A percentile compares a stretch with the other conserved stretches of the same genome.
These are phyloP conservation scores for Coniophora puteana DNA, from an alignment of 1,284 basidiomycete genomes.

Conservation along the genomic window DNA sequence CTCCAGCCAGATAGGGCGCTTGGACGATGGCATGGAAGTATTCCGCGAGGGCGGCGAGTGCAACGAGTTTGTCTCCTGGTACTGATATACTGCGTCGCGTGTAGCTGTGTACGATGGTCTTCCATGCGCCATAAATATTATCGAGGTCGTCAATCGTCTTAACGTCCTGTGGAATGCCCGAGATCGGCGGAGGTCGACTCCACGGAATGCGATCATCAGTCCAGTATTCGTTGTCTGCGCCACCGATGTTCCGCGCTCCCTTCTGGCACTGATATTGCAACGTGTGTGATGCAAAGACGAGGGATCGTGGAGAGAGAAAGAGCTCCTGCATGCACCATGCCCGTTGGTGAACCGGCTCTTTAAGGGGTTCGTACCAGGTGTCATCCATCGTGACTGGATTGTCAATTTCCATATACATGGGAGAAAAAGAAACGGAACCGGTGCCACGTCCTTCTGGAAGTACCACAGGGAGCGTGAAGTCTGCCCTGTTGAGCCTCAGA, in stretches of 20 bases:
- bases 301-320: constrained; percentile 2
- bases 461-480: constrained; percentile 3
- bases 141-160: background rate
- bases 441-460: constrained; percentile 4
- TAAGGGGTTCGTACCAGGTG: background rate
- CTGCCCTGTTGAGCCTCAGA: background rate
- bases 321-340: constrained; percentile 9
- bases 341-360: constrained; percentile 4
- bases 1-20: constrained; percentile 6
- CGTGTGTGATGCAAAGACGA: constrained; percentile 3
- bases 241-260: constrained; percentile 1
- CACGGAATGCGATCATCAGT: background rate
- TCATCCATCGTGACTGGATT: background rate
- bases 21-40: background rate
- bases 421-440: constrained; percentile 1
- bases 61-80: constrained; percentile 5
- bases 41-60: constrained; percentile 5
- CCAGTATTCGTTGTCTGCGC: constrained; percentile 1
- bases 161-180: background rate
- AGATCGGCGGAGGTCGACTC: constrained; percentile 1
- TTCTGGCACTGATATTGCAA: constrained; percentile 6
- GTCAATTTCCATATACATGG: background rate
- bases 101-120: background rate
- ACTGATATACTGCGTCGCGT: background rate
- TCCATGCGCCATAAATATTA: background rate